These are phyloP conservation scores for Coniochaeta sp. DNA, from an alignment of 2,329 filamentous ascomycete genomes.

Conservation along the genomic window DNA sequence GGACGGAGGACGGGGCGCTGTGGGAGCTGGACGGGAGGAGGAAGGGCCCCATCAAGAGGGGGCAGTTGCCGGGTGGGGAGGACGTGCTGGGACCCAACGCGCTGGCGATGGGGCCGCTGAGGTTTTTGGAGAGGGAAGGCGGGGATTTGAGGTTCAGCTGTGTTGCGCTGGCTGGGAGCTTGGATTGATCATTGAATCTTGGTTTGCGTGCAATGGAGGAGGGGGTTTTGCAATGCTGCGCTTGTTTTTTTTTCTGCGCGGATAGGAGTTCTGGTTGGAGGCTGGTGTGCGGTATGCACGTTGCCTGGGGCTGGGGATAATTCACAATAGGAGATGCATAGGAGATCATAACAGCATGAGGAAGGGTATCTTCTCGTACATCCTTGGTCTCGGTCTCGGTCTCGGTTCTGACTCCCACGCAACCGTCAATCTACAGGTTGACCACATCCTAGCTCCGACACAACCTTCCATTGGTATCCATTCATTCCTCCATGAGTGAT, in stretches of 20 bases:
- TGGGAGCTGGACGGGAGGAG: slow-evolving; percentile 55
- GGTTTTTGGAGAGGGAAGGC: slow-evolving; percentile 48
- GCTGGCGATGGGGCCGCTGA: slow-evolving; percentile 58
- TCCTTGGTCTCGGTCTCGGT: too few species aligned
- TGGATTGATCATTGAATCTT: too few species aligned
- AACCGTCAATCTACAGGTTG: neutral
- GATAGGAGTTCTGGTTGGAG: neutral
- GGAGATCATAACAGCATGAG: neutral
- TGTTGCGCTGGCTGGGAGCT: slow-evolving; percentile 44
- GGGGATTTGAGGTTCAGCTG: slow-evolving; percentile 52
- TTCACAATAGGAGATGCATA: neutral
- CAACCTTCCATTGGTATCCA: neutral
- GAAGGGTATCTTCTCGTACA: neutral
- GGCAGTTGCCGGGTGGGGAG: slow-evolving; percentile 49
- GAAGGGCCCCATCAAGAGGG: slow-evolving; percentile 50
- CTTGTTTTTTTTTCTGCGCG: neutral
- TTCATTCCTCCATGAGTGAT: neutral
- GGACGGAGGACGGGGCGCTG: slow-evolving; percentile 55
- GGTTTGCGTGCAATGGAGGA: too few species aligned
- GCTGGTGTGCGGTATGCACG: neutral
- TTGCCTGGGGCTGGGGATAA: too few species aligned
- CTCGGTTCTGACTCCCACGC: neutral
- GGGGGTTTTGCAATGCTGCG: neutral
- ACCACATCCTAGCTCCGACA: neutral
- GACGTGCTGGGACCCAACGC: slow-evolving; percentile 72